Base-by-base conservation (phyloP, 1,139 yeast species). In the Taiozyma sp. region DNA sequence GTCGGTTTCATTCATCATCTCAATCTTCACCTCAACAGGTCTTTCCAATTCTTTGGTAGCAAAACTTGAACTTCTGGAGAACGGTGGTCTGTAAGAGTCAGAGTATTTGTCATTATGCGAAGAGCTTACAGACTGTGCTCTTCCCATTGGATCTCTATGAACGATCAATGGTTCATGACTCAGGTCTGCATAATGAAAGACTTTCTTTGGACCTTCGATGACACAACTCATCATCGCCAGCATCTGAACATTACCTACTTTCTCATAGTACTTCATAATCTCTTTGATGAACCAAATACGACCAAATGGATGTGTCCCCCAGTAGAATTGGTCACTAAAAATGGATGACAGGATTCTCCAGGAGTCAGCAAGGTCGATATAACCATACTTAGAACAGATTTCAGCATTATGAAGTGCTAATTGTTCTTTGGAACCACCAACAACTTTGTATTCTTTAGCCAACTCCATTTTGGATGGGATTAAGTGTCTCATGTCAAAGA, bases 301-400 rank as follows among this genome's bases (percentile, higher is more conserved):
- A 0, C 97, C 96, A 65, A 86, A 79, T 0, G 95, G 93, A 65
- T 89, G 96, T 5, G 79, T 70, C 0, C 92, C 93, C 97, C 97
- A 91, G 56, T 75, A 79, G 54, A 81, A 80, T 24, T 74, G 64
- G 51, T 70, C 66, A 24, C 50, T 57, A 43, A 62, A 51, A 2
- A 62, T 49, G 9, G 55, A 49, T 4, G 74, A 67, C 4, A 86
- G 63, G n/a, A 91, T 70, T 52, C 74, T 78, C 98, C 98, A 92
- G 42, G 89, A 84, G 56, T 86, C 84, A 16, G 88, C 83, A 7
- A 88, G 74, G 34, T 83, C 91, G 4, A 68, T 68, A 46, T 79
- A 76, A 0, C 87, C 92, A 66, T 80, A 74, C 52, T 78, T 79
- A 30, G 72, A 73, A 0, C 97, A 96, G 1, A 91, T 84, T n/a